Conservation (phyloP, 163 green algal genomes). For the Scenedesmus sp. region DNA sequence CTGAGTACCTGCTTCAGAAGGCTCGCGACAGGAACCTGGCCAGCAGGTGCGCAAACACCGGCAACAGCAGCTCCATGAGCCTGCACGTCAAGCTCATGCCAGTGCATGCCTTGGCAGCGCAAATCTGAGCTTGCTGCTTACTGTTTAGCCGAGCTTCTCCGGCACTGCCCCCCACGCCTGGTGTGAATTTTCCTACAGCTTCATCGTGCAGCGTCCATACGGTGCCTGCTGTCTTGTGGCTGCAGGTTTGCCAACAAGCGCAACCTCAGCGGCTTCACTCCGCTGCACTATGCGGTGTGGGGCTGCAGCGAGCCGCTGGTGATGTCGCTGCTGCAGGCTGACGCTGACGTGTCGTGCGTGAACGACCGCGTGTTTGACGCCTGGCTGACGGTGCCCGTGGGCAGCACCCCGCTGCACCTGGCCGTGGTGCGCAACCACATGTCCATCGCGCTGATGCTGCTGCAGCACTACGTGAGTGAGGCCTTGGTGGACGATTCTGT, state of each 20-base stretch:
- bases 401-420: slow-evolving; percentile 61
- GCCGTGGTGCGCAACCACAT: slow-evolving; percentile 62
- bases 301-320: slow-evolving; percentile 31
- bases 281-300: slow-evolving; percentile 56
- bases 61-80: too few relatives aligned
- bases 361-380: slow-evolving; percentile 60
- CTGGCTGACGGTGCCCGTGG: slow-evolving; percentile 61
- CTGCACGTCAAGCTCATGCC: too few relatives aligned
- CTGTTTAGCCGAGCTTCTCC: too few relatives aligned
- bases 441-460: slow-evolving; percentile 55
- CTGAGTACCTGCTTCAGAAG: slow-evolving; percentile 48
- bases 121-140: too few relatives aligned
- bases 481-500: too few relatives aligned
- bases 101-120: too few relatives aligned
- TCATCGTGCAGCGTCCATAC: neutral
- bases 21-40: slow-evolving; percentile 18
- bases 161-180: too few relatives aligned
- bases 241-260: slow-evolving; percentile 55
- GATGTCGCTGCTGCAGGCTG: slow-evolving; percentile 34
- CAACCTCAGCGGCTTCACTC: slow-evolving; percentile 53
- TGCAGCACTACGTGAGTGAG: slow-evolving; percentile 54
- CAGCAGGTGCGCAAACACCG: slow-evolving; percentile 11
- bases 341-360: slow-evolving; percentile 13
- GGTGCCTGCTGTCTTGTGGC: neutral
- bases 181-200: neutral